These are phyloP conservation scores for Eimeria acervulina DNA, from an alignment of 169 alveolate species.

Conservation along the genomic window DNA sequence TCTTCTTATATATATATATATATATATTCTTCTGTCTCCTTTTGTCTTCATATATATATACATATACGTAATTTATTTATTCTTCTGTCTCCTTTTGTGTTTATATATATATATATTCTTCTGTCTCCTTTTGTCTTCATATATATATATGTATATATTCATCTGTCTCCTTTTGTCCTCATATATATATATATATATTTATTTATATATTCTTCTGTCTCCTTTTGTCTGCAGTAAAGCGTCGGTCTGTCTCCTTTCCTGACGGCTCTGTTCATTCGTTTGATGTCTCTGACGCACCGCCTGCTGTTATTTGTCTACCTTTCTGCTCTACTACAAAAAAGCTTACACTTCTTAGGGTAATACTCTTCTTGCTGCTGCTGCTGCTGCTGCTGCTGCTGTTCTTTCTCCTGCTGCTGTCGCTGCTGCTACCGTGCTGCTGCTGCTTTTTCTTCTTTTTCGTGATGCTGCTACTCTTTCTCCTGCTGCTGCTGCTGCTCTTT, in stretches of 20 bases:
- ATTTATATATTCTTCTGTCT: background rate
- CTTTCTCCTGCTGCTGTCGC: slow-evolving; percentile 30
- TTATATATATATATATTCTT: no score
- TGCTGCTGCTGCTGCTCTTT: slow-evolving; percentile 33
- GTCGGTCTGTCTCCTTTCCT: slow-evolving; percentile 65
- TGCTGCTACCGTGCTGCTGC: slow-evolving; percentile 16
- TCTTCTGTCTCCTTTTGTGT: no score
- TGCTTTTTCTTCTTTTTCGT: no score
- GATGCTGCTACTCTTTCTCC: background rate
- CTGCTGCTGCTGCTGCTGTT: slow-evolving; percentile 25
- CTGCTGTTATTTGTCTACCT: slow-evolving; percentile 70
- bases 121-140: background rate
- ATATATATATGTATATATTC: no score
- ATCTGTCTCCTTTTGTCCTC: background rate
- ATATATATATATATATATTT: background rate
- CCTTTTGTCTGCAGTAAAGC: slow-evolving; percentile 41
- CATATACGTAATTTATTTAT: no score
- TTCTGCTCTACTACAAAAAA: slow-evolving; percentile 27
- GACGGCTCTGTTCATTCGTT: slow-evolving; percentile 19
- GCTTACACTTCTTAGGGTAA: slow-evolving; percentile 62
- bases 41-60: no score
- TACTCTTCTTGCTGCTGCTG: background rate
- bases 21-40: background rate
- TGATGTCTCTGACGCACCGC: slow-evolving; percentile 77
- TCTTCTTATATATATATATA: background rate